Evolutionary conservation across 345 rosid genomes (phyloP), one percentile per base, ranked within the genome.

Genomic region (Trapa bicornis): DNA sequence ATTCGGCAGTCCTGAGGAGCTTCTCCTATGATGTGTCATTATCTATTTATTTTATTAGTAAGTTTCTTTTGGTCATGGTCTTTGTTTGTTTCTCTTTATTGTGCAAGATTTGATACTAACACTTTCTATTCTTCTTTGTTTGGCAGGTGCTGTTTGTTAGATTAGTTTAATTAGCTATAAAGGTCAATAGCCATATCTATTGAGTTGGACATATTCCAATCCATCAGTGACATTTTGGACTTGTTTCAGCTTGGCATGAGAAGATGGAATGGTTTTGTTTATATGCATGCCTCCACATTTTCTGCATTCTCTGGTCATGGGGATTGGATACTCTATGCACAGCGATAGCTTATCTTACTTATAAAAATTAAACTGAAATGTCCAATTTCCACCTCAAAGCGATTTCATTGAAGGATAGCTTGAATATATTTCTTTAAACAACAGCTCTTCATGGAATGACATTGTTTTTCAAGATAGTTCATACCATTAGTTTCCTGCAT

Each of bases 71-170:
- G 29, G 29, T 22, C 63, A 1, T 58, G 63, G 9, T 32, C 29
- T 41, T 41, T 41, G 43, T 8, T 29, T 58, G 15, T 5, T 38
- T 15, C 35, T 35, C 15, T 9, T 13, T 58, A 9, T 2, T 0
- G 6, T 58, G 15, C 37, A 7, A 33, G 36, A 39, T 14, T 12
- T 32, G 65, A 48, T 22, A 75, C 78, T 37, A 57, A 33, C 32
- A 58, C 17, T 45, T 54, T 29, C 62, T 67, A 16, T 61, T 61
- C 12, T 64, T 61, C 9, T 66, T 71, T 58, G 12, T 70, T 66
- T 81, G 47, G 81, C 96, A 91, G 97, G 89, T 82, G 47, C 76
- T 81, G 83, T 78, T 61, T 77, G 47, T 73, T 83, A 78, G 78
- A 78, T 67, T 77, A 67, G 67, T 65, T 63, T 70, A 77, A 73